These are phyloP conservation scores for Apiotrichum gamsii DNA, from an alignment of 1,284 basidiomycete species.

Conservation along the genomic window DNA sequence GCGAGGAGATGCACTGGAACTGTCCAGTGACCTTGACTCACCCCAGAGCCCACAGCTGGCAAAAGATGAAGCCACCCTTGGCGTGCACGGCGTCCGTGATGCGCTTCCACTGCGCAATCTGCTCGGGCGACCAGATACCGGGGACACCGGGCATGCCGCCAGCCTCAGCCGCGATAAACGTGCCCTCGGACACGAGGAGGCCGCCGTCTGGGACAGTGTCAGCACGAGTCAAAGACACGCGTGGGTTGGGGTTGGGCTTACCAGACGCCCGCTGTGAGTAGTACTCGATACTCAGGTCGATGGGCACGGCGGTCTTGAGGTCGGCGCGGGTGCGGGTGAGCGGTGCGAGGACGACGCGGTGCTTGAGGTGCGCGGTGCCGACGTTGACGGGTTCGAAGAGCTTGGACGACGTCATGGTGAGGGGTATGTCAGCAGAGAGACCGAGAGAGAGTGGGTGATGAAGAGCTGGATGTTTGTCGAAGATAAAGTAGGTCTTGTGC, in stretches of 20 bases:
- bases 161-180: slow-evolving; percentile 25
- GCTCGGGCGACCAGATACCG: slow-evolving; percentile 30
- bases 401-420: too few relatives aligned
- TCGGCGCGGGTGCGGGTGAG: slow-evolving; percentile 37
- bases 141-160: slow-evolving; percentile 24
- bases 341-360: slow-evolving; percentile 44
- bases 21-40: too few relatives aligned
- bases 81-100: slow-evolving; percentile 50
- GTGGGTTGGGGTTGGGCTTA: too few relatives aligned
- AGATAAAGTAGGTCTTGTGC: too few relatives aligned
- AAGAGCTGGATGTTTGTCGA: too few relatives aligned
- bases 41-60: slow-evolving; percentile 55
- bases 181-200: slow-evolving; percentile 41
- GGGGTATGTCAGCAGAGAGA: too few relatives aligned
- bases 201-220: slow-evolving; percentile 21
- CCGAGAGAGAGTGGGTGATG: too few relatives aligned
- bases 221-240: background rate
- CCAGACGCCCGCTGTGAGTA: slow-evolving; percentile 40
- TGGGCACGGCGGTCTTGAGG: slow-evolving; percentile 26
- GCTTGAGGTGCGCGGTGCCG: slow-evolving; percentile 30
- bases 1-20: too few relatives aligned
- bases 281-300: slow-evolving; percentile 33
- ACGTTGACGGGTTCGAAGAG: slow-evolving; percentile 28
- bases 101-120: slow-evolving; percentile 39
- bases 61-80: slow-evolving; percentile 50